Percentiles rank a stretch among this genome's conserved stretches.
Conservation (phyloP, 2,329 filamentous ascomycete genomes). For the Fusarium penzigii region DNA sequence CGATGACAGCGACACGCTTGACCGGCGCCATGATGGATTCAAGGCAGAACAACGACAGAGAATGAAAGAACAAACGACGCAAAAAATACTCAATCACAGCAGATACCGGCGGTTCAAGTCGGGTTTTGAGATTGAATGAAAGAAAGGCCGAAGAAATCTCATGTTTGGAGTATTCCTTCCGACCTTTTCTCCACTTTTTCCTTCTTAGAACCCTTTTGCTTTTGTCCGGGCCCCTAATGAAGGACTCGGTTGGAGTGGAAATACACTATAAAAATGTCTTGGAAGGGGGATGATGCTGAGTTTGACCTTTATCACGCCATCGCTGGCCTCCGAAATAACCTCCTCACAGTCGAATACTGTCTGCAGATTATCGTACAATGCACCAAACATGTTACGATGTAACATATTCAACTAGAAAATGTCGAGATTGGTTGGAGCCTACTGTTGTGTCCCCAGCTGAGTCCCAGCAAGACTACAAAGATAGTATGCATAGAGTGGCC, state of each 20-base stretch:
- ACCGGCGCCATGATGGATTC: slow-evolving; percentile 3
- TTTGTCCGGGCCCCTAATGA: no score
- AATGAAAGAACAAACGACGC: not conserved
- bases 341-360: not conserved
- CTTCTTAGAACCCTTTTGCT: no score
- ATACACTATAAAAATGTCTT: slow-evolving; percentile 1
- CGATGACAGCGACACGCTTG: slow-evolving; percentile 58
- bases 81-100: not conserved
- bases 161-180: not conserved
- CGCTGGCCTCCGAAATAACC: not conserved
- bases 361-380: not conserved
- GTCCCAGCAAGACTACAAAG: no score
- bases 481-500: no score
- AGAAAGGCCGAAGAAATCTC: not conserved
- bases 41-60: not conserved
- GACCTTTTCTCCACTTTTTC: not conserved
- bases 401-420: no score
- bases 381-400: not conserved
- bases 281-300: slow-evolving; percentile 15
- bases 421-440: no score
- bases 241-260: no score
- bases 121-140: not conserved
- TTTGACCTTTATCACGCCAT: slow-evolving; percentile 23
- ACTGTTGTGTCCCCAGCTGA: no score
- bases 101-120: not conserved